Evolutionary conservation across 1,139 yeast genomes (phyloP).

Genomic region (Scheffersomyces parashehatae): DNA sequence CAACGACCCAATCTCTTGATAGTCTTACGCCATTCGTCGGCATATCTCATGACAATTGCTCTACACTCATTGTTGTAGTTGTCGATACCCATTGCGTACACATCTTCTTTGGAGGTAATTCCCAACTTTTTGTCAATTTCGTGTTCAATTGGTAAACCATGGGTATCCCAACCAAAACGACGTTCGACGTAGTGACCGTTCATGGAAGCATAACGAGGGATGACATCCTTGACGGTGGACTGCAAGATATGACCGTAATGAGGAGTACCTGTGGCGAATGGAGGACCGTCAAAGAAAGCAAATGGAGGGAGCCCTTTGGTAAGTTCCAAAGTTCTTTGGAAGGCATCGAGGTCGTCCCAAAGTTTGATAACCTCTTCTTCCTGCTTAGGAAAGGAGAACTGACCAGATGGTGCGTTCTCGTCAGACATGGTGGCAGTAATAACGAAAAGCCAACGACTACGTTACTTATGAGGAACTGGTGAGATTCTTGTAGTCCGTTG

Average conservation of each 20-base stretch:
- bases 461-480: background rate
- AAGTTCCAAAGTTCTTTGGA: slow-evolving; percentile 79
- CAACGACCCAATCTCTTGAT: slow-evolving; percentile 96
- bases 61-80: slow-evolving; percentile 94
- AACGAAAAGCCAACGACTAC: background rate
- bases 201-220: slow-evolving; percentile 98
- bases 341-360: slow-evolving; percentile 93
- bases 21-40: slow-evolving; percentile 90
- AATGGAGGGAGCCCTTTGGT: slow-evolving; percentile 86
- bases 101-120: slow-evolving; percentile 91
- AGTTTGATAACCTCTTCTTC: slow-evolving; percentile 77
- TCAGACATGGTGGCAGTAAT: slow-evolving; percentile 29
- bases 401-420: slow-evolving; percentile 25
- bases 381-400: slow-evolving; percentile 76
- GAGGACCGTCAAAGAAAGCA: slow-evolving; percentile 98
- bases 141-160: slow-evolving; percentile 97
- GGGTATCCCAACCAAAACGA: slow-evolving; percentile 99
- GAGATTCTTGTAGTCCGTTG: background rate
- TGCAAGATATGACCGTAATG: slow-evolving; percentile 98
- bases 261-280: slow-evolving; percentile 99
- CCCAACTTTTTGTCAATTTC: slow-evolving; percentile 97
- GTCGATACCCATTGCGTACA: slow-evolving; percentile 88
- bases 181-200: slow-evolving; percentile 95
- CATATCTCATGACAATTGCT: slow-evolving; percentile 95
- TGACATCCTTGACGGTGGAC: slow-evolving; percentile 94